phyloP scores from a whole-genome alignment of 2,329 filamentous ascomycete genomes.

The Nothophaeocryptopus gaeumannii region DNA sequence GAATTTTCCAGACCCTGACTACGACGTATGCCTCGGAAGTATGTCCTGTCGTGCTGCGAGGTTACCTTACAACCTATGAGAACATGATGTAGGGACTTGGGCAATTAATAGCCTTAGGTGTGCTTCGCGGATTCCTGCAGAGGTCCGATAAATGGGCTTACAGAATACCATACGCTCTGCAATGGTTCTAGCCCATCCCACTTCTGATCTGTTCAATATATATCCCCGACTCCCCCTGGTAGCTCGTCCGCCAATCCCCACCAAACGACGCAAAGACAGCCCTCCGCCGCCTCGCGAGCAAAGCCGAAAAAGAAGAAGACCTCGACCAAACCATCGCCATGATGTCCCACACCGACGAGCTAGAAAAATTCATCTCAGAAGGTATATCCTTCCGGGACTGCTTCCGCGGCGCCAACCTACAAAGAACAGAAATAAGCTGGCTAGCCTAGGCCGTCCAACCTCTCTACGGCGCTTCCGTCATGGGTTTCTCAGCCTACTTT shows the following conservation, averaged over 20 bases:
- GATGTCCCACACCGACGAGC: conserved; percentile 25
- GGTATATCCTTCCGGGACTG: conserved; percentile 35
- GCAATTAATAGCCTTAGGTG: conserved; percentile 51
- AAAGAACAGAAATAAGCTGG: conserved; percentile 37
- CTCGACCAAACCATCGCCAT: conserved; percentile 25
- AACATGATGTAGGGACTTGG: conserved; percentile 63
- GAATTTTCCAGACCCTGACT: conserved; percentile 34
- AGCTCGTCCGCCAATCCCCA: background rate
- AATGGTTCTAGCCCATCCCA: conserved; percentile 40
- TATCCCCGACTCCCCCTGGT: conserved; percentile 33
- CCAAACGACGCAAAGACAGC: conserved; percentile 2
- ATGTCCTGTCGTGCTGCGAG: conserved; percentile 56
- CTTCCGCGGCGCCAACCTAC: conserved; percentile 36
- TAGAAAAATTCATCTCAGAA: conserved; percentile 30
- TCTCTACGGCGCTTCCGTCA: conserved; percentile 34
- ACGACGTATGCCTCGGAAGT: conserved; percentile 67
- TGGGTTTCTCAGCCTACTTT: conserved; percentile 37
- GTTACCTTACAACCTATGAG: conserved; percentile 58
- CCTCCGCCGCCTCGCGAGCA: background rate
- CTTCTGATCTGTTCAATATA: conserved; percentile 24
- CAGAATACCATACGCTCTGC: conserved; percentile 42
- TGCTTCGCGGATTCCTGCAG: conserved; percentile 29
- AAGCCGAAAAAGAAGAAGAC: conserved; percentile 1
- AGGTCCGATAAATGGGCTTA: conserved; percentile 36
- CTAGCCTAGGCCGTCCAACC: conserved; percentile 34